Percentiles rank a stretch among this genome's conserved stretches.
Evolutionary conservation across 441 rosid genomes (phyloP).

Genomic region (Populus hybrid): DNA sequence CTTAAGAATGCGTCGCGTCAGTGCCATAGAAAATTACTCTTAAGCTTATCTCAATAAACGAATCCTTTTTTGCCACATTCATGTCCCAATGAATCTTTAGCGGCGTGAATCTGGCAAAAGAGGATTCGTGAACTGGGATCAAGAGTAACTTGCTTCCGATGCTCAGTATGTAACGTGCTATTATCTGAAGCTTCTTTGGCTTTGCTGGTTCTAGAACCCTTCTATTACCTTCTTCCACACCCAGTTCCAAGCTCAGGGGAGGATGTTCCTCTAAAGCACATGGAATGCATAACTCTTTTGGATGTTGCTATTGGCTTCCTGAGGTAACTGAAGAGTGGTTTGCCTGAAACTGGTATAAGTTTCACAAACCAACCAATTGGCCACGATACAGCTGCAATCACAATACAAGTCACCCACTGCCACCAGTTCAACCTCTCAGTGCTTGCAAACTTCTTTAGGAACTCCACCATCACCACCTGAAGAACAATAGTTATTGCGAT

Average conservation of each 20-base stretch:
- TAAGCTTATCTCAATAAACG: neutral
- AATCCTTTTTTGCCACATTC: neutral
- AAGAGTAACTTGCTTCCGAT: neutral
- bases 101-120: neutral
- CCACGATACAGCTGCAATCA: constrained; percentile 56
- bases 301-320: constrained; percentile 24
- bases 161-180: neutral
- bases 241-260: constrained; percentile 19
- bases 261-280: constrained; percentile 11
- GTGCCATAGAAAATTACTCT: neutral
- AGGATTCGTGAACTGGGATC: neutral
- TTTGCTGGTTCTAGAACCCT: neutral
- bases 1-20: neutral
- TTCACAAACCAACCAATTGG: constrained; percentile 62
- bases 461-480: constrained; percentile 73
- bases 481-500: constrained; percentile 56
- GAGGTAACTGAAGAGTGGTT: constrained; percentile 41
- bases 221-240: neutral
- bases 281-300: constrained; percentile 18
- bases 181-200: neutral
- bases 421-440: constrained; percentile 47
- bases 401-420: constrained; percentile 56
- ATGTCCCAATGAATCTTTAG: neutral
- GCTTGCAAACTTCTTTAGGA: constrained; percentile 60
- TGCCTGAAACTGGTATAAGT: constrained; percentile 51